Evolutionary conservation across 192 early-diverging fungal genomes (phyloP).

Genomic region (Backusella liffmaniae): DNA sequence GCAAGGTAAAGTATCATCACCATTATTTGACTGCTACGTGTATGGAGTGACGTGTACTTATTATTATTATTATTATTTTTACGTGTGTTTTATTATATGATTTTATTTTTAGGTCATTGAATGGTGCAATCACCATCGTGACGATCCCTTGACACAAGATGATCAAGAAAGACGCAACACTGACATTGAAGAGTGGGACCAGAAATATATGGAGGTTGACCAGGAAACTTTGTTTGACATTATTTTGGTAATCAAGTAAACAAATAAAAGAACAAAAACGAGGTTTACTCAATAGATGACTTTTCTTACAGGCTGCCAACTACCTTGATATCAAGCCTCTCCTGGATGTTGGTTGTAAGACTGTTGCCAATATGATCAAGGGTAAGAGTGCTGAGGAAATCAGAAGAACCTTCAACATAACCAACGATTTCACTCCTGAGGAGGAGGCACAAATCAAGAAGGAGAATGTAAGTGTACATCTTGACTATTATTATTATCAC

Average conservation of each 20-base stretch:
- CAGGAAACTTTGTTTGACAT: constrained; percentile 81
- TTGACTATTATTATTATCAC: neutral
- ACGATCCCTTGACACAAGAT: constrained; percentile 58
- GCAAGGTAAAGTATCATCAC: constrained; percentile 49
- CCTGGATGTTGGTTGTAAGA: constrained; percentile 96
- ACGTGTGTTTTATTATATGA: neutral
- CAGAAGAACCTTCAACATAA: constrained; percentile 94
- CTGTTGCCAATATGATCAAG: constrained; percentile 97
- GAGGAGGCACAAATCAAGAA: constrained; percentile 90
- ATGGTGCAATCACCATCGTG: constrained; percentile 77
- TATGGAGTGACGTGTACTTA: neutral
- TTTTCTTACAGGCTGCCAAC: constrained; percentile 62
- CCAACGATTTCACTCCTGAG: constrained; percentile 94
- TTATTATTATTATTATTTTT: too few relatives aligned
- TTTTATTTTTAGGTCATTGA: constrained; percentile 65
- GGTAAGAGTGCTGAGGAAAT: constrained; percentile 94
- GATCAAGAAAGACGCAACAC: constrained; percentile 62
- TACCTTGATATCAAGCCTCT: constrained; percentile 97
- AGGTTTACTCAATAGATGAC: neutral
- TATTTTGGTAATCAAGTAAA: constrained; percentile 48
- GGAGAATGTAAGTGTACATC: constrained; percentile 57
- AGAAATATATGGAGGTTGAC: constrained; percentile 76
- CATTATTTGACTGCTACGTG: neutral
- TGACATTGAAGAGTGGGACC: constrained; percentile 81
- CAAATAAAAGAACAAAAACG: too few relatives aligned